Evolutionary conservation across 2,329 filamentous ascomycete species (phyloP).

Genomic region (Drechslerella coelobrocha): DNA sequence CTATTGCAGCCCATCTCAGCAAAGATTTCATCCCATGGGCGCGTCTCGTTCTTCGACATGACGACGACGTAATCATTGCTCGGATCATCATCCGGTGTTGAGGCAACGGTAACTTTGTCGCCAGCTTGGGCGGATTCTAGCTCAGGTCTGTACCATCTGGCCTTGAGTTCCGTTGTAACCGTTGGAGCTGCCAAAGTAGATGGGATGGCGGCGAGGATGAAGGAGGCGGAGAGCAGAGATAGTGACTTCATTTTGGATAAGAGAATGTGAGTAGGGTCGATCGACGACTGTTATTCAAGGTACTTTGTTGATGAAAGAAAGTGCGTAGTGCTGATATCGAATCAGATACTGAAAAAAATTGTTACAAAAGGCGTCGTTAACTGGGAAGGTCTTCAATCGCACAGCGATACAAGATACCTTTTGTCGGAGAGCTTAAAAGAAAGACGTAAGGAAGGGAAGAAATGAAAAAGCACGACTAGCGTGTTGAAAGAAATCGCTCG

Average conservation of each 20-base stretch:
- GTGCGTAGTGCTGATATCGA: conserved; percentile 8
- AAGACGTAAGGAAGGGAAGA: conserved; percentile 23
- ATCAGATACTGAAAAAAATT: conserved; percentile 16
- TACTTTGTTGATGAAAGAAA: background rate
- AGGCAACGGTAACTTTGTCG: background rate
- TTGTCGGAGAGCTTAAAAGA: conserved; percentile 18
- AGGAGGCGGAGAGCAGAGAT: conserved; percentile 32
- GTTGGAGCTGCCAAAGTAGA: conserved; percentile 32
- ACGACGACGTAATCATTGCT: conserved; percentile 52
- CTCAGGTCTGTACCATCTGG: conserved; percentile 37
- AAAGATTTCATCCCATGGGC: conserved; percentile 52
- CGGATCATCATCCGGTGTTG: conserved; percentile 20
- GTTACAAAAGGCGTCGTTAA: conserved; percentile 6
- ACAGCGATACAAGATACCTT: conserved; percentile 39
- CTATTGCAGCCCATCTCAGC: conserved; percentile 51
- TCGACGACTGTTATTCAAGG: conserved; percentile 39
- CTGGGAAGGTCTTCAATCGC: conserved; percentile 34
- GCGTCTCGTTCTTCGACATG: conserved; percentile 51
- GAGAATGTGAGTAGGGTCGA: conserved; percentile 20
- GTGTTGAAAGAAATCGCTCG: conserved; percentile 35
- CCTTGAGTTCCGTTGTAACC: conserved; percentile 21
- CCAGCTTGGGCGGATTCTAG: conserved; percentile 12
- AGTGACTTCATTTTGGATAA: conserved; percentile 49
- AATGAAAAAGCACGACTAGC: conserved; percentile 45
- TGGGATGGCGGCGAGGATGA: conserved; percentile 37